Conservation (phyloP, 2,329 filamentous ascomycete species). For the Metarhizium humberi region DNA sequence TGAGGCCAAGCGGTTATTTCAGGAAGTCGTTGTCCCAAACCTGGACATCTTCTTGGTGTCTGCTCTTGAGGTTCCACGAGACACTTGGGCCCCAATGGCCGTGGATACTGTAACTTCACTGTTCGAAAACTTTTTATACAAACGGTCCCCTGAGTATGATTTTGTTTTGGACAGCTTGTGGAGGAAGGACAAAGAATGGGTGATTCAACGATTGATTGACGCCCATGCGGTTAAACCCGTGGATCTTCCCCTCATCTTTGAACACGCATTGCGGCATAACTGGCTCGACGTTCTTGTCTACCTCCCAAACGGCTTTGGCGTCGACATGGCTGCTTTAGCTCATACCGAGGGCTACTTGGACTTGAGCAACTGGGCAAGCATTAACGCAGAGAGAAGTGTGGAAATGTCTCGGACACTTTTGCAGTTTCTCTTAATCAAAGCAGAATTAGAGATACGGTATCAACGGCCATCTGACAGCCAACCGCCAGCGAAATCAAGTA, state of each 20-base stretch:
- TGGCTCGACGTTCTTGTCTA: conserved; percentile 80
- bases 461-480: conserved; percentile 61
- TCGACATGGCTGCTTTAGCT: conserved; percentile 78
- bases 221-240: conserved; percentile 68
- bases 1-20: conserved; percentile 57
- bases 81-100: conserved; percentile 65
- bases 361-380: conserved; percentile 69
- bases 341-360: conserved; percentile 76
- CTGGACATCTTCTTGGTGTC: conserved; percentile 72
- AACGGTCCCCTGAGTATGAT: conserved; percentile 67
- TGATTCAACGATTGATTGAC: conserved; percentile 69
- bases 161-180: conserved; percentile 89
- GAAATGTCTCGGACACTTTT: conserved; percentile 63
- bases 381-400: conserved; percentile 54
- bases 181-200: conserved; percentile 84
- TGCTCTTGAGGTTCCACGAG: conserved; percentile 63
- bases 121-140: conserved; percentile 76
- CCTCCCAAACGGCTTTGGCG: conserved; percentile 71
- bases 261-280: conserved; percentile 66
- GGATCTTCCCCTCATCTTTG: conserved; percentile 33
- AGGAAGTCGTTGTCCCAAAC: conserved; percentile 61
- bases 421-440: conserved; percentile 78
- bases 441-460: conserved; percentile 66
- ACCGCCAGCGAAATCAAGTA: conserved; percentile 48
- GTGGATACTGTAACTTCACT: conserved; percentile 66